phyloP scores from a whole-genome alignment of 176 grass and related monocot genomes.

The Aegilops sharonensis region DNA sequence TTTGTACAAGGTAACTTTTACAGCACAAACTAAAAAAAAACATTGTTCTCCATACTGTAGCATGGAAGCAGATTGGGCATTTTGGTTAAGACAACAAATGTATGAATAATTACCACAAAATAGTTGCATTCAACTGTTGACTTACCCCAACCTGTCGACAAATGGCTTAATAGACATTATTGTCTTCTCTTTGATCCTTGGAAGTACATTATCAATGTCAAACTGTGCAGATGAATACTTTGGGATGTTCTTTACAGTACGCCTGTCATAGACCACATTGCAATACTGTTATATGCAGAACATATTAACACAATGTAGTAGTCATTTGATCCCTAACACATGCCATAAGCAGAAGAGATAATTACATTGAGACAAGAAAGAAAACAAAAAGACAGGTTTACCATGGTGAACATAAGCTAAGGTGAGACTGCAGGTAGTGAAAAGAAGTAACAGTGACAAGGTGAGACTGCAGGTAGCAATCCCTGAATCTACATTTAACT shows the following conservation, averaged over 20 bases:
- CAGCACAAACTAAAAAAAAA: background rate
- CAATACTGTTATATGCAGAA: background rate
- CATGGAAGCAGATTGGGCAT: constrained; percentile 1
- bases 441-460: background rate
- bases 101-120: background rate
- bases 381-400: background rate
- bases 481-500: too few species aligned
- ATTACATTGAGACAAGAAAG: background rate
- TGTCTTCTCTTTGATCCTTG: constrained; percentile 79
- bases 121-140: background rate
- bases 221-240: constrained; percentile 77
- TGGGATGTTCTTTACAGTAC: constrained; percentile 75
- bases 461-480: background rate
- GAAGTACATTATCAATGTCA: constrained; percentile 81
- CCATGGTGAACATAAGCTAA: background rate
- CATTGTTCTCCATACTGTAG: background rate
- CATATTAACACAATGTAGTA: background rate
- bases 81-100: background rate
- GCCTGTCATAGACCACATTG: constrained; percentile 35
- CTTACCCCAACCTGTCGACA: constrained; percentile 80
- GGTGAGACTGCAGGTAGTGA: background rate
- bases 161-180: constrained; percentile 88
- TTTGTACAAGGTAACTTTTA: background rate
- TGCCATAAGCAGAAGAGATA: background rate
- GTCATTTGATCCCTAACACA: background rate